A percentile compares a stretch with the other conserved stretches of the same genome.
phyloP scores from a whole-genome alignment of 345 rosid genomes.

The Salix viminalis region DNA sequence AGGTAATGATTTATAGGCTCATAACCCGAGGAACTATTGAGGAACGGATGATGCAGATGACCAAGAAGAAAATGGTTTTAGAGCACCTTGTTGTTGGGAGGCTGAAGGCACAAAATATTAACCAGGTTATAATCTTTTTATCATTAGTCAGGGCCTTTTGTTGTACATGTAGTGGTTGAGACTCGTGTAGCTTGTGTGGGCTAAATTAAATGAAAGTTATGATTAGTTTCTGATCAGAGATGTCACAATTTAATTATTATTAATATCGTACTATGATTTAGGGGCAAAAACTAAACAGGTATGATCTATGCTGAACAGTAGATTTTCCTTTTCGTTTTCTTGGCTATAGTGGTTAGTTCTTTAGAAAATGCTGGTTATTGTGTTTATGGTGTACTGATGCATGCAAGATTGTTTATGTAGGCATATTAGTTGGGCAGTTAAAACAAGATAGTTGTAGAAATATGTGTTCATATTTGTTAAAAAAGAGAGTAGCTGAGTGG shows the following conservation, averaged over 20 bases:
- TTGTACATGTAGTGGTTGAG: neutral
- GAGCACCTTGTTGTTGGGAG: conserved; percentile 99
- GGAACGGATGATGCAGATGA: conserved; percentile 98
- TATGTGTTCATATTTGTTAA: no score
- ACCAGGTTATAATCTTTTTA: conserved; percentile 58
- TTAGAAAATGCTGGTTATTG: neutral
- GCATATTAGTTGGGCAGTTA: neutral
- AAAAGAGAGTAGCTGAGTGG: neutral
- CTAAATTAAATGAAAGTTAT: neutral
- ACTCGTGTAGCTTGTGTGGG: neutral
- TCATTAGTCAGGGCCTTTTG: neutral
- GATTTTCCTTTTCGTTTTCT: neutral
- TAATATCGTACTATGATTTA: neutral
- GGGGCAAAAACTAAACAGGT: neutral
- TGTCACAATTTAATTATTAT: neutral
- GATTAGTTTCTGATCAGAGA: neutral
- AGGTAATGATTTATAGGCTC: conserved; percentile 98
- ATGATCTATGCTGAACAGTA: neutral
- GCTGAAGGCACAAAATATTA: conserved; percentile 91
- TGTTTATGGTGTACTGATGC: neutral
- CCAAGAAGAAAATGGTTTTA: conserved; percentile 98
- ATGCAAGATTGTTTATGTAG: neutral
- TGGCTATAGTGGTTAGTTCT: neutral
- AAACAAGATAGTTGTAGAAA: neutral
- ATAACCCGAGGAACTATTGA: conserved; percentile 89